Evolutionary conservation across 2,329 filamentous ascomycete species (phyloP).

Genomic region (Macrophomina tecta): DNA sequence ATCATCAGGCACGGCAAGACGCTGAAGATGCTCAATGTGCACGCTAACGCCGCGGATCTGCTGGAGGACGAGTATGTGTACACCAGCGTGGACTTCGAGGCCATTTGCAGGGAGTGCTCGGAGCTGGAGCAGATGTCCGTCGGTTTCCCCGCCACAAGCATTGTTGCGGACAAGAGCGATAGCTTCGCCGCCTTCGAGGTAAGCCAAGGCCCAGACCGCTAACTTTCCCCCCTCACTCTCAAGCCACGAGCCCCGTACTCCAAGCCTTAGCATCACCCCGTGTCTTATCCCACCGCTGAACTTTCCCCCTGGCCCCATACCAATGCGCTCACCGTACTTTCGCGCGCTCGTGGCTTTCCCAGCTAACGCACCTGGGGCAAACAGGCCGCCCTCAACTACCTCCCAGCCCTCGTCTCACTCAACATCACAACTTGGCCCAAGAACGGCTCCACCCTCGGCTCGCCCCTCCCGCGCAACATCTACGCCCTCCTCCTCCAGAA

Average conservation of each 20-base stretch:
- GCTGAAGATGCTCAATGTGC: conserved; percentile 52
- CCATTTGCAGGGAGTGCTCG: conserved; percentile 53
- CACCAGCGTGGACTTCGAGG: conserved; percentile 50
- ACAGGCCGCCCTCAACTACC: conserved; percentile 44
- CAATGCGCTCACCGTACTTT: too few species aligned
- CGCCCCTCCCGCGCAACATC: conserved; percentile 48
- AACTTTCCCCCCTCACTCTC: neutral
- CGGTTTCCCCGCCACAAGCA: conserved; percentile 54
- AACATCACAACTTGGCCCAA: conserved; percentile 58
- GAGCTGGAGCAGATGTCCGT: conserved; percentile 53
- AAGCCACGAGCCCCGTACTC: neutral
- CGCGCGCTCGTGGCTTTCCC: neutral
- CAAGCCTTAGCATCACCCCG: neutral
- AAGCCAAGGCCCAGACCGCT: conserved; percentile 27
- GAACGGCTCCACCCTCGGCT: conserved; percentile 47
- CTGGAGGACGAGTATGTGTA: conserved; percentile 54
- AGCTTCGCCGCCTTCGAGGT: conserved; percentile 53
- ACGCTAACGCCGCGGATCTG: conserved; percentile 50
- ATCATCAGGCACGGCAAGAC: conserved; percentile 55
- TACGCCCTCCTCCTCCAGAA: conserved; percentile 54
- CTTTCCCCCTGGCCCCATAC: too few species aligned
- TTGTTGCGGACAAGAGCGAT: conserved; percentile 49
- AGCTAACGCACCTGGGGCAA: neutral
- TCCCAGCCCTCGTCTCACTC: conserved; percentile 51
- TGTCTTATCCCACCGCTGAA: neutral